Conservation (phyloP, 2,329 filamentous ascomycete genomes). For the Beauveria sp. region DNA sequence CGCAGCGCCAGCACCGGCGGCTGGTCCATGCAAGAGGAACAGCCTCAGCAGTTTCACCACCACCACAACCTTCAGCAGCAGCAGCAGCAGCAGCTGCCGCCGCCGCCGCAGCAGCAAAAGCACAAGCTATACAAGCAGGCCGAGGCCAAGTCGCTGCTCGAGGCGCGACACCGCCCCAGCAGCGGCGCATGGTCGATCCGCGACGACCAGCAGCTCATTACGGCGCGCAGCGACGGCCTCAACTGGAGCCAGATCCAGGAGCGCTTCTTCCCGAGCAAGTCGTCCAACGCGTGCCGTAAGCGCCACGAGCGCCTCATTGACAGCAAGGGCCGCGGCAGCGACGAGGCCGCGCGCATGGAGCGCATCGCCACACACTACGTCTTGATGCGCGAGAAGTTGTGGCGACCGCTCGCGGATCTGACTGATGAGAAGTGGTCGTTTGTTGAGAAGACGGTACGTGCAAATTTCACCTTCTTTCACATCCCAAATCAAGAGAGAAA, state of each 20-base stretch:
- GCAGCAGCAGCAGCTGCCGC: background rate
- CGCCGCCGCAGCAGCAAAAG: background rate
- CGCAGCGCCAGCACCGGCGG: constrained; percentile 2
- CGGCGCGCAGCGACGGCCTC: constrained; percentile 64
- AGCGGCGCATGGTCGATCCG: constrained; percentile 64
- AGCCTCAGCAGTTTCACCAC: background rate
- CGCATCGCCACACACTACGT: constrained; percentile 71
- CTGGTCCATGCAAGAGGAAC: background rate
- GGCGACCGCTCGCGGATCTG: constrained; percentile 62
- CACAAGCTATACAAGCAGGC: background rate
- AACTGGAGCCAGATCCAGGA: constrained; percentile 79
- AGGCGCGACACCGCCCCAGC: constrained; percentile 39
- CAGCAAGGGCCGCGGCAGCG: constrained; percentile 65
- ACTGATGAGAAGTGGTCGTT: constrained; percentile 80
- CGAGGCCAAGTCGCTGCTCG: background rate
- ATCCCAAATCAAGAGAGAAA: too few species aligned
- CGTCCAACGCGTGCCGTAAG: constrained; percentile 79
- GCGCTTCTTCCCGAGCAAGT: constrained; percentile 70
- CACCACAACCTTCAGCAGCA: background rate
- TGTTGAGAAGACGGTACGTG: constrained; percentile 53
- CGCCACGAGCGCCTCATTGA: constrained; percentile 80
- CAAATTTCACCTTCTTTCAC: too few species aligned
- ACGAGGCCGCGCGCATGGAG: constrained; percentile 70
- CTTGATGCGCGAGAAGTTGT: constrained; percentile 72
- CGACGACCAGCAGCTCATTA: constrained; percentile 67